Base-by-base conservation (phyloP, 768 basidiomycete species). In the Boletus bicolor region DNA sequence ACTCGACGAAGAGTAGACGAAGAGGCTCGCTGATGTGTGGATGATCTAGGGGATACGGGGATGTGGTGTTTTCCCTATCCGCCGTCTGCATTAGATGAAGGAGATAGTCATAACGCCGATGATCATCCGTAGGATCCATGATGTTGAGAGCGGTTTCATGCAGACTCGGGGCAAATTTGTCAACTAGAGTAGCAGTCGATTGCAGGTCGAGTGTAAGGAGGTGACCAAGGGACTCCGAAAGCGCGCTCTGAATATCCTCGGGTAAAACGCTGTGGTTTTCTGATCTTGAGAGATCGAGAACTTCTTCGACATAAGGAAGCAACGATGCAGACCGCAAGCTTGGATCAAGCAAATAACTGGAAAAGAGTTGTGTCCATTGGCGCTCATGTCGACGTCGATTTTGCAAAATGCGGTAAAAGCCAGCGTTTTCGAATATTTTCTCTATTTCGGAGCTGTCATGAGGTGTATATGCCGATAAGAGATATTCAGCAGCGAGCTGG, bases 401-500 rank as follows among this genome's bases (percentile, higher is more conserved):
- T 41, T 93, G 85, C 26, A 99, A 76, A 56, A 99, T 95, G 38
- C 94, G 84, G 69, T 85, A 95, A 75, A 99, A 99, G 0, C 91
- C 87, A 0, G 96, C 94, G 10, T 75, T 66, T 63, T 89, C 83
- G 67, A 98, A 96, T 3, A 93, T 74, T 10, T 67, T 67, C 39
- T 87, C 71, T 51, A 96, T 78, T 21, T 76, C 76, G 24, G 89
- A 85, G 61, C 77, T 78, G 54, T 94, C 85, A 59, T 87, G 86
- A 0, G 96, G 97, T 38, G 84, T 91, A 69, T 97, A 98, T 0
- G 82, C 83, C 2, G 97, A 99, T 17, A 98, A 78, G 34, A 99
- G 82, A 69, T 87, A 97, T 73, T 99, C 97, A 8, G 87, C 85
- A 0, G 97, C 97, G 7, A 99, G 80, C 66, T 99, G 93, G 14